Evolutionary conservation across 192 early-diverging fungal species (phyloP), one percentile per base, ranked within the genome.

Genomic region (Allomyces macrogynus): DNA sequence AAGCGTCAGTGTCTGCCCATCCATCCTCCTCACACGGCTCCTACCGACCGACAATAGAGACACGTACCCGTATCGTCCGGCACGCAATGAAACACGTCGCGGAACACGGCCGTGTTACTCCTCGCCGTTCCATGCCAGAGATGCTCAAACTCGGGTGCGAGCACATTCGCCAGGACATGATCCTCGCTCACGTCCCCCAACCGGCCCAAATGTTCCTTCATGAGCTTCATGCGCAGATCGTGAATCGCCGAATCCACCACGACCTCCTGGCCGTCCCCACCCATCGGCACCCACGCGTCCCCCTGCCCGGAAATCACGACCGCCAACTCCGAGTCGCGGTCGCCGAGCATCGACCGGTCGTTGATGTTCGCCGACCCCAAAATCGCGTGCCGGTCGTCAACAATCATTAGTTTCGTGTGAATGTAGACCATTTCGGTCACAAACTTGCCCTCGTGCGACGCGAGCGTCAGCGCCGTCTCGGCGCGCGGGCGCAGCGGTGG

Each of bases 291-390:
- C 18, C 66, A 60, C 26, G 70, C 32, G 16, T 72, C 61, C 24
- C 70, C 70, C 27, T 24, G 24, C 3, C 32, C 32, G 32, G 32
- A 40, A 14, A 93, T 76, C 20, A 91, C 66, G 64, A 89, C 84
- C 54, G 90, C 91, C 61, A 94, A 84, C 73, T 94, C 91, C 12
- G 88, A 90, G 69, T 94, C 90, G 64, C 86, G 86, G 66, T 83
- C 83, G 43, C 91, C 91, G 60, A 83, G 72, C 75, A 89, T 89
- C 0, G 91, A 94, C 5, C 91, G 86, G 75, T 94, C 91, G 71
- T 94, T 94, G 70, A 94, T 80, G 69, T 94, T 94, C 49, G 90
- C 88, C 26, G 87, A 89, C 8, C 91, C 91, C 71, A 86, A 84
- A 23, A 93, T 75, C 54, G 90, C 87, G 60, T 80, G 81, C 14